Conservation (phyloP, 306 rosid genomes). For the Medicago ruthenica region DNA sequence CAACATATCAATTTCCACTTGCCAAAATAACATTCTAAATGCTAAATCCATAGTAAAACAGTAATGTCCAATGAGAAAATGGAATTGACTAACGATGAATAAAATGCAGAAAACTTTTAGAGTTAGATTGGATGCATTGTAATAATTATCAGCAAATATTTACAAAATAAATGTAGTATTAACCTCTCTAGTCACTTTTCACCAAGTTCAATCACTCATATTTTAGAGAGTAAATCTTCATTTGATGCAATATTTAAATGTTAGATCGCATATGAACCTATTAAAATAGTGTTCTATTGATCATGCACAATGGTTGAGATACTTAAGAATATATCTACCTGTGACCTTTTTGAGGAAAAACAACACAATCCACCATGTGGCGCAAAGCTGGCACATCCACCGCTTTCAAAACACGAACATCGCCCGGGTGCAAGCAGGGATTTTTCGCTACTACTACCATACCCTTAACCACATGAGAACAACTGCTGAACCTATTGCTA, state of each 20-base stretch:
- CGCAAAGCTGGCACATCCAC: constrained; percentile 65
- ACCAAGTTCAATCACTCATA: too few relatives aligned
- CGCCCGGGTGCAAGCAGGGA: constrained; percentile 86
- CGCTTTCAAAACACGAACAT: constrained; percentile 76
- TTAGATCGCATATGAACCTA: not conserved
- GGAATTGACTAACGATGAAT: too few relatives aligned
- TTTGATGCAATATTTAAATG: too few relatives aligned
- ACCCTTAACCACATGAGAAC: constrained; percentile 28
- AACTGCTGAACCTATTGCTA: constrained; percentile 34
- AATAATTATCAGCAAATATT: too few relatives aligned
- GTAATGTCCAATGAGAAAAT: too few relatives aligned
- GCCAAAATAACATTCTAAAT: constrained; percentile 3
- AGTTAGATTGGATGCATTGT: too few relatives aligned
- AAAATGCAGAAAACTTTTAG: too few relatives aligned
- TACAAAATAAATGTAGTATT: too few relatives aligned
- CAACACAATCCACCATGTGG: constrained; percentile 70
- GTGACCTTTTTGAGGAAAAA: not conserved
- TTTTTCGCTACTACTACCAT: constrained; percentile 76
- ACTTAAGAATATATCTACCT: not conserved
- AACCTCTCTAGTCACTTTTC: too few relatives aligned
- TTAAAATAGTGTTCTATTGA: constrained; percentile 1
- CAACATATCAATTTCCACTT: constrained; percentile 16
- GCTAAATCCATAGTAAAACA: not conserved
- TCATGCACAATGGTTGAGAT: not conserved
- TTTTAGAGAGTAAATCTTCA: too few relatives aligned